Percentiles rank a stretch among this genome's conserved stretches.
These are phyloP conservation scores for Hypoxylon sp. DNA, from an alignment of 2,329 filamentous ascomycete genomes.

Conservation along the genomic window DNA sequence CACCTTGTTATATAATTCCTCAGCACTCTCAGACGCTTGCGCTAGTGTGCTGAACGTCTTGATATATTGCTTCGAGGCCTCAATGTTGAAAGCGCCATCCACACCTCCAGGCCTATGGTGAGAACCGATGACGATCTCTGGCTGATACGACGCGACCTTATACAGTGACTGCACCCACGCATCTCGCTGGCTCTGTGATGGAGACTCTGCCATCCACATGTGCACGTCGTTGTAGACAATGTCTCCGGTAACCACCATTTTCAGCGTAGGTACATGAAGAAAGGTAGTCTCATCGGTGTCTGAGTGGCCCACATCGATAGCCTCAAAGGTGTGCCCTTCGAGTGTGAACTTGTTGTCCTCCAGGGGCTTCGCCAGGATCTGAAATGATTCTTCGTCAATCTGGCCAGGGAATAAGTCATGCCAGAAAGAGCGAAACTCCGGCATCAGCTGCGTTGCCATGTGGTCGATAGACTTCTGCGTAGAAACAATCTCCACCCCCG, in stretches of 20 bases:
- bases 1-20: slow-evolving; percentile 22
- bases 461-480: too few relatives aligned
- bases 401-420: too few relatives aligned
- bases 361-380: too few relatives aligned
- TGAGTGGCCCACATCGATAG: slow-evolving; percentile 47
- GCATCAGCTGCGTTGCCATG: too few relatives aligned
- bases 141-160: slow-evolving; percentile 7
- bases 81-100: slow-evolving; percentile 30
- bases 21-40: slow-evolving; percentile 3
- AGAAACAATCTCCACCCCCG: too few relatives aligned
- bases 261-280: slow-evolving; percentile 55
- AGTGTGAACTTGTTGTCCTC: slow-evolving; percentile 14
- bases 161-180: slow-evolving; percentile 20
- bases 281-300: slow-evolving; percentile 53
- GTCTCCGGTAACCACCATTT: slow-evolving; percentile 58
- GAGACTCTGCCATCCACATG: slow-evolving; percentile 34
- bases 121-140: slow-evolving; percentile 23
- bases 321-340: slow-evolving; percentile 44
- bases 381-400: too few relatives aligned
- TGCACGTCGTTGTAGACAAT: slow-evolving; percentile 37
- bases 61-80: slow-evolving; percentile 27
- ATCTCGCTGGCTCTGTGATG: slow-evolving; percentile 11
- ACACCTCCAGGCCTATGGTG: slow-evolving; percentile 28
- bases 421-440: too few relatives aligned
- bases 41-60: slow-evolving; percentile 16